Evolutionary conservation across 2,329 filamentous ascomycete species (phyloP), one percentile per base, ranked within the genome.

Genomic region (Ophiostoma pallidulum): DNA sequence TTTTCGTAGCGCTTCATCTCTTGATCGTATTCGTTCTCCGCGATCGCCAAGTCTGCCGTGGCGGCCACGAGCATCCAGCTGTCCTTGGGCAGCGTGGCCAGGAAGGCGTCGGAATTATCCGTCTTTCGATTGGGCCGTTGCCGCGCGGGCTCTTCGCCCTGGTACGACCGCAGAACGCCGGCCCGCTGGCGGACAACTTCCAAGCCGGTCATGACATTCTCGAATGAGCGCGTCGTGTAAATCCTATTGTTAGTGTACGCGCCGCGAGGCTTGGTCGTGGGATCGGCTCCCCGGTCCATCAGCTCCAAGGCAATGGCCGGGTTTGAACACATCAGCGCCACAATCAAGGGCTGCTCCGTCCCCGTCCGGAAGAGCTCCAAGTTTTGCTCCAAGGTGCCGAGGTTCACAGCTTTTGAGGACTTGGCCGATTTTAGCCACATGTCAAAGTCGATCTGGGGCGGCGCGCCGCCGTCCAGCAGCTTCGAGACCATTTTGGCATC

Each of bases 311-410:
- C 78, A 6, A 80, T 59, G 1, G 69, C 64, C 0, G 68, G 65
- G 14, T 63, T 56, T 3, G n/a, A 66, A 62, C 57, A 80, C 49
- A 56, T 77, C 58, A 65, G 72, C 13, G 87, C 86, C 4, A 71
- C 49, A 9, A 88, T 68, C 13, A 92, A 65, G 0, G 87, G 86
- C 57, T 91, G 86, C 46, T 76, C 68, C 10, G 74, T 58, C 1
- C 56, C 59, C 6, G 61, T 51, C 4, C 68, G 60, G 59, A 80
- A 86, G 0, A 56, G 55, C 1, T 62, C 61, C 48, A 72, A 63
- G 47, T 79, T 80, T 0, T 61, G 42, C 19, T 82, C 74, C 1
- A 70, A 59, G 14, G 57, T 64, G 18, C 66, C 55, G 3, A 69
- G 58, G 2, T 69, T 56, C 36, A 63, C 66, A 4, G 37, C 28